Conservation (phyloP, 2,329 filamentous ascomycete genomes). For the Aureobasidium sp. region DNA sequence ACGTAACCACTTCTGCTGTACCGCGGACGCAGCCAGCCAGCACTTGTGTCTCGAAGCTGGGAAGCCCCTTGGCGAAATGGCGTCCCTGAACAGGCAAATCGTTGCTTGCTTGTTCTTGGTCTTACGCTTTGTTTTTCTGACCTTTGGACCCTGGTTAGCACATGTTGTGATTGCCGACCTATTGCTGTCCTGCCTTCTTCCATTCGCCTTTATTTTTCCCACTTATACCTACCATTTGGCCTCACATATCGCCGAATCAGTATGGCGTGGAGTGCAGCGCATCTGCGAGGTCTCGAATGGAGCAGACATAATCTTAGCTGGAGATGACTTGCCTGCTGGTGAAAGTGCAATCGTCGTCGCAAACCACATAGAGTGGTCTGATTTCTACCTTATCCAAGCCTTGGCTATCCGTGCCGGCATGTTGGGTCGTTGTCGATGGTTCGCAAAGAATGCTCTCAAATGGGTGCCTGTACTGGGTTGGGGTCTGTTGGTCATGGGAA, state of each 20-base stretch:
- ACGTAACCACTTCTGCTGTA: slow-evolving; percentile 10
- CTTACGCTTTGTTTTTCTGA: slow-evolving; percentile 26
- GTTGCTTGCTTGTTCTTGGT: slow-evolving; percentile 32
- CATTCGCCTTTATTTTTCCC: slow-evolving; percentile 32
- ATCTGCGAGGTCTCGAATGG: slow-evolving; percentile 51
- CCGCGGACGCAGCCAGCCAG: not conserved
- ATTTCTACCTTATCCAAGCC: slow-evolving; percentile 59
- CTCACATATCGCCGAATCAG: slow-evolving; percentile 47
- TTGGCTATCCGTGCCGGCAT: slow-evolving; percentile 49
- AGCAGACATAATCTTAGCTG: slow-evolving; percentile 47
- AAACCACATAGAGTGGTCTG: slow-evolving; percentile 56
- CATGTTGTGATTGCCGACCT: slow-evolving; percentile 46
- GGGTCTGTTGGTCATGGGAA: slow-evolving; percentile 59
- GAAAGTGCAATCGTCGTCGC: slow-evolving; percentile 55
- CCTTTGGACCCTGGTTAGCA: slow-evolving; percentile 44
- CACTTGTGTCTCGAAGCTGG: not conserved
- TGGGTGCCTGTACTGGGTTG: slow-evolving; percentile 56
- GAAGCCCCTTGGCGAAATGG: slow-evolving; percentile 4
- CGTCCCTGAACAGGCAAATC: not conserved
- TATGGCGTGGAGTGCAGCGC: slow-evolving; percentile 52
- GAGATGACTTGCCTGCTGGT: slow-evolving; percentile 43
- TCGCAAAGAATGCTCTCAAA: slow-evolving; percentile 53
- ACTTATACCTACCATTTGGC: slow-evolving; percentile 47
- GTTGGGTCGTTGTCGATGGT: slow-evolving; percentile 56
- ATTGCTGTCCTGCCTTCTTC: slow-evolving; percentile 31